Conservation (phyloP, 495 filamentous ascomycete genomes). For the Mycothermus thermophilus region DNA sequence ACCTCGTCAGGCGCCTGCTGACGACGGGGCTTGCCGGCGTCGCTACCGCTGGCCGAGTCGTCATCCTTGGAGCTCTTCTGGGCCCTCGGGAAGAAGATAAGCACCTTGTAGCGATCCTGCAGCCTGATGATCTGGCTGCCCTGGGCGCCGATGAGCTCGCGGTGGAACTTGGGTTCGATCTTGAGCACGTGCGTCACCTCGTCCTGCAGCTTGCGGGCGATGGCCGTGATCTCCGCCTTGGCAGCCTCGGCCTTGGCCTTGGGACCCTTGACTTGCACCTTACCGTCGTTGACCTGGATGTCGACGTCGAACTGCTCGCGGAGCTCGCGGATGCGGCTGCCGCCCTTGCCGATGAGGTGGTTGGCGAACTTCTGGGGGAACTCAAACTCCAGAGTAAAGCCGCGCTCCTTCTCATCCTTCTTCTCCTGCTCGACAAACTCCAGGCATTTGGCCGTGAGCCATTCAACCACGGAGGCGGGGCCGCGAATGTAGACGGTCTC, state of each 20-base stretch:
- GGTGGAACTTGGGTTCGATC: conserved; percentile 73
- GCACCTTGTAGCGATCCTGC: conserved; percentile 78
- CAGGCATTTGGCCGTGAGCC: conserved; percentile 52
- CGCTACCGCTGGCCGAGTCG: conserved; percentile 55
- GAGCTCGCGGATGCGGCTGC: conserved; percentile 89
- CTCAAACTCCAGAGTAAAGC: conserved; percentile 69
- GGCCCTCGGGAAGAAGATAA: conserved; percentile 82
- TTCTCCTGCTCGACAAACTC: conserved; percentile 72
- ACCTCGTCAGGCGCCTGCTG: conserved; percentile 83
- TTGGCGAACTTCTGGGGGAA: conserved; percentile 92
- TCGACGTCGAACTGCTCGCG: conserved; percentile 95
- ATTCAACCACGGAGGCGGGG: conserved; percentile 53
- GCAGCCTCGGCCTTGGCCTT: conserved; percentile 64
- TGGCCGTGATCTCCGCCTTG: conserved; percentile 56
- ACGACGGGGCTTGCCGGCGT: conserved; percentile 51
- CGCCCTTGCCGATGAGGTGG: conserved; percentile 79
- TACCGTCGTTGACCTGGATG: conserved; percentile 71
- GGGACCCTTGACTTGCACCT: conserved; percentile 47
- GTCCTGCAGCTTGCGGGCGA: conserved; percentile 71
- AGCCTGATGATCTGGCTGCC: conserved; percentile 87
- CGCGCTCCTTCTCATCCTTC: conserved; percentile 77
- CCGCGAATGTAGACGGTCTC: conserved; percentile 60
- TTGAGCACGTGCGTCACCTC: conserved; percentile 76
- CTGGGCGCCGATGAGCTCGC: conserved; percentile 77
- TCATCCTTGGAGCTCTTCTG: conserved; percentile 49